phyloP scores from a whole-genome alignment of 768 basidiomycete genomes.

The Kwoniella sp. region DNA sequence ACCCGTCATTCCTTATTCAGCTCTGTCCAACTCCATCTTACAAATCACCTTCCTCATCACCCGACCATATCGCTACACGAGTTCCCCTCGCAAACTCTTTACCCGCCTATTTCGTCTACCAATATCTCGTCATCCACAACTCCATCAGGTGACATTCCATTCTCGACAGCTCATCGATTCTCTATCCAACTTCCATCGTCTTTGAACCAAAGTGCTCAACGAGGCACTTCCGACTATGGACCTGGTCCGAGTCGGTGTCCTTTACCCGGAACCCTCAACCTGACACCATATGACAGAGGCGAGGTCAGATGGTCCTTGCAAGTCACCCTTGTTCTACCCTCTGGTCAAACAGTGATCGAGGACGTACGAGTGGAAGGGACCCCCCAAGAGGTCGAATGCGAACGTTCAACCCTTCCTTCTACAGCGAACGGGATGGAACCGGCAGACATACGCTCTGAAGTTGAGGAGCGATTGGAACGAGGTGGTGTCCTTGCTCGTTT shows the following conservation, averaged over 20 bases:
- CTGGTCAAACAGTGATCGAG: slow-evolving; percentile 23
- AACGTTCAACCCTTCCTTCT: not conserved
- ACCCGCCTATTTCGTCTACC: slow-evolving; percentile 32
- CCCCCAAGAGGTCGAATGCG: slow-evolving; percentile 31
- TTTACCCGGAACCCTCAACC: slow-evolving; percentile 50
- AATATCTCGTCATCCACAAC: slow-evolving; percentile 8
- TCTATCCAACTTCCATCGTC: slow-evolving; percentile 33
- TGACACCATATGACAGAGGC: slow-evolving; percentile 35
- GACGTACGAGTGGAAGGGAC: slow-evolving; percentile 38
- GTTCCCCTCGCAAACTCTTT: slow-evolving; percentile 28
- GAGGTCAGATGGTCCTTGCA: slow-evolving; percentile 40
- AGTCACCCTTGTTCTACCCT: slow-evolving; percentile 29
- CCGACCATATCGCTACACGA: slow-evolving; percentile 28
- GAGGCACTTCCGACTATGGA: not conserved
- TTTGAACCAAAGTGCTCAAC: not conserved
- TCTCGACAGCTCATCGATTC: slow-evolving; percentile 43
- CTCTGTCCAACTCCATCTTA: slow-evolving; percentile 36
- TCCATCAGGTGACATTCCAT: slow-evolving; percentile 15
- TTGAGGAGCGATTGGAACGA: slow-evolving; percentile 34
- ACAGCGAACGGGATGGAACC: not conserved
- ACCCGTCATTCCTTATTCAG: slow-evolving; percentile 15
- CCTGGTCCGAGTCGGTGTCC: not conserved
- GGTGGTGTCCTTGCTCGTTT: slow-evolving; percentile 37
- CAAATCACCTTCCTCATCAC: slow-evolving; percentile 35
- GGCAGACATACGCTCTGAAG: slow-evolving; percentile 19